A percentile compares a stretch with the other conserved stretches of the same genome.
Conservation (phyloP, 2,329 filamentous ascomycete genomes). For the Fusarium sp. region DNA sequence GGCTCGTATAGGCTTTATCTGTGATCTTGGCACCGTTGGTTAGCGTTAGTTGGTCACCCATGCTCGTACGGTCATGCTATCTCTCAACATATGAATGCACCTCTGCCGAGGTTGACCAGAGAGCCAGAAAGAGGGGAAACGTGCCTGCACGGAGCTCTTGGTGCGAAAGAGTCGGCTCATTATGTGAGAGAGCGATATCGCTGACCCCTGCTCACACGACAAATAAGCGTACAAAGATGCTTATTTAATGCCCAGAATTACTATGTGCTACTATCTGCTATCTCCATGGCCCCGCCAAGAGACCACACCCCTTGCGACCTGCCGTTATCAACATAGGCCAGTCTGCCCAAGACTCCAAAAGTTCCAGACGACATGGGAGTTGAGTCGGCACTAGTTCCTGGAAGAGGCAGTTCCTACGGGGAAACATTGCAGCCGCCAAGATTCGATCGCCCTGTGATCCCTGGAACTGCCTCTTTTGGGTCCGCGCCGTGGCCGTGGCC, state of each 20-base stretch:
- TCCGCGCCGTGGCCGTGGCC: slow-evolving; percentile 24
- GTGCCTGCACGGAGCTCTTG: slow-evolving; percentile 1
- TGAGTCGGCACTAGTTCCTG: slow-evolving; percentile 40
- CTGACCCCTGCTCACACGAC: slow-evolving; percentile 19
- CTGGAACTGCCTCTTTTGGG: slow-evolving; percentile 44
- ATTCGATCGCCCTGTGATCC: slow-evolving; percentile 29
- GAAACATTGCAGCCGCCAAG: slow-evolving; percentile 32
- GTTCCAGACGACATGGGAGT: slow-evolving; percentile 38
- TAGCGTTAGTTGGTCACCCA: slow-evolving; percentile 10
- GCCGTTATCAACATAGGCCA: slow-evolving; percentile 44
- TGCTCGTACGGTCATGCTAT: not conserved
- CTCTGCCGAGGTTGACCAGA: not conserved
- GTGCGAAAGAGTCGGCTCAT: slow-evolving; percentile 8
- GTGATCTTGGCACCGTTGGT: not conserved
- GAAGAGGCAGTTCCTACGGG: slow-evolving; percentile 42
- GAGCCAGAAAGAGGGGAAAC: slow-evolving; percentile 8
- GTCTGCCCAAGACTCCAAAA: slow-evolving; percentile 34
- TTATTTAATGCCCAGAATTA: slow-evolving; percentile 24
- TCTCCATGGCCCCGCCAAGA: slow-evolving; percentile 16
- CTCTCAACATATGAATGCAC: not conserved
- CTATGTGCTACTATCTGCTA: not conserved
- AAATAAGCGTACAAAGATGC: slow-evolving; percentile 39
- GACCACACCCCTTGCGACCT: slow-evolving; percentile 34
- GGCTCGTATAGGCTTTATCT: slow-evolving; percentile 23
- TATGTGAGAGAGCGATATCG: slow-evolving; percentile 7